A percentile compares a stretch with the other conserved stretches of the same genome.
phyloP scores from a whole-genome alignment of 2,329 filamentous ascomycete genomes.

The Colletotrichum musicola region DNA sequence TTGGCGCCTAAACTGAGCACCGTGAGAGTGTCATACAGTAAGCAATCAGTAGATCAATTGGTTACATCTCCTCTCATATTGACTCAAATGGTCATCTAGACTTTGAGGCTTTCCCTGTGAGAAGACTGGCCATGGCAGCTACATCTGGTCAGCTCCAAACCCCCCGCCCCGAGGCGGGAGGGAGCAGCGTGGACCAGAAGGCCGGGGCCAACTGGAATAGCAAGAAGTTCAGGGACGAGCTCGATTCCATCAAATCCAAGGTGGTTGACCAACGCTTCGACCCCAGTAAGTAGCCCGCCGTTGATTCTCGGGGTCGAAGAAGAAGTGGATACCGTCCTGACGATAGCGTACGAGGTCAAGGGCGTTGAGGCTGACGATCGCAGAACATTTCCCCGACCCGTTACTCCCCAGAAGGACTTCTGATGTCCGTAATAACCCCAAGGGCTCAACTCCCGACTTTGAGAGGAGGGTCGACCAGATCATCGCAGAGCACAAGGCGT shows the following conservation, averaged over 20 bases:
- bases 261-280: conserved; percentile 62
- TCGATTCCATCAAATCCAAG: conserved; percentile 51
- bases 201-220: conserved; percentile 44
- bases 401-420: conserved; percentile 53
- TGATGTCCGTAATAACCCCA: conserved; percentile 51
- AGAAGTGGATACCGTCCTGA: no score
- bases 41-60: no score
- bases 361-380: neutral
- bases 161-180: conserved; percentile 32
- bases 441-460: conserved; percentile 54
- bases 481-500: conserved; percentile 43
- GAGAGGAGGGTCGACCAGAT: conserved; percentile 55
- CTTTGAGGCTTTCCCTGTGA: neutral
- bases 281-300: conserved; percentile 46
- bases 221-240: conserved; percentile 59
- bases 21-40: no score
- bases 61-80: no score
- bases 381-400: conserved; percentile 61
- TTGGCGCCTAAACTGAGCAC: no score
- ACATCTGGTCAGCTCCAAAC: conserved; percentile 27
- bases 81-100: neutral
- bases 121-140: conserved; percentile 19
- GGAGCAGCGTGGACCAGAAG: conserved; percentile 43
- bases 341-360: no score
- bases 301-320: no score